Evolutionary conservation across 306 rosid species (phyloP).

Genomic region (Medicago arabica): DNA sequence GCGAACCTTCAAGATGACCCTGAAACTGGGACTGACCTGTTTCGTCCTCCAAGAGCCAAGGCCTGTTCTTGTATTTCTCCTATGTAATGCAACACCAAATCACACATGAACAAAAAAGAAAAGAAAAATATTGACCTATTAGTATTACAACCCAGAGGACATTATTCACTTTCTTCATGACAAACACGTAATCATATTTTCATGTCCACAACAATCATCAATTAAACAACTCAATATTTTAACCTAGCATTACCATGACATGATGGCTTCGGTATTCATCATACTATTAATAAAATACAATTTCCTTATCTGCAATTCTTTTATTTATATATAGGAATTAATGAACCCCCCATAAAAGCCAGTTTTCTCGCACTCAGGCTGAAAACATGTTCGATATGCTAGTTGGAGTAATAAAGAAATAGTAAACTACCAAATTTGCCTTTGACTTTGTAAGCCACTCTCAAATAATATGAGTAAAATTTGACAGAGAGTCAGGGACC

Average conservation of each 20-base stretch:
- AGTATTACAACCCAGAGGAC: neutral
- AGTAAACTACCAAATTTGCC: too few relatives aligned
- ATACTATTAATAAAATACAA: slow-evolving; percentile 1
- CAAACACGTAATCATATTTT: slow-evolving; percentile 6
- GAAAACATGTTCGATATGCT: too few relatives aligned
- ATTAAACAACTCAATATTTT: slow-evolving; percentile 22
- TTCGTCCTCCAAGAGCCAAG: slow-evolving; percentile 99
- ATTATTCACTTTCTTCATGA: slow-evolving; percentile 15
- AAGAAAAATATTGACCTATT: neutral
- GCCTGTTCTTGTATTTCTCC: slow-evolving; percentile 96
- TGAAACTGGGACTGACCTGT: slow-evolving; percentile 87
- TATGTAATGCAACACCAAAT: slow-evolving; percentile 44
- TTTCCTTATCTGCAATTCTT: neutral
- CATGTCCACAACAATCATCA: slow-evolving; percentile 14
- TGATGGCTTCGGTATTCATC: neutral
- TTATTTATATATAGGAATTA: too few relatives aligned
- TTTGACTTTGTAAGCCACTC: too few relatives aligned
- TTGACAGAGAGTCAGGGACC: too few relatives aligned
- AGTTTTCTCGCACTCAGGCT: too few relatives aligned
- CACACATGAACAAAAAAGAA: neutral
- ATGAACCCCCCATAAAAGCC: too few relatives aligned
- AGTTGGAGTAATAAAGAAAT: too few relatives aligned
- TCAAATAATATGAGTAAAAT: too few relatives aligned
- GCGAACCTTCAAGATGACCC: slow-evolving; percentile 94
- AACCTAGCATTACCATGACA: neutral